These are phyloP conservation scores for Phytophthora uliginosa DNA, from an alignment of 352 stramenopile species.

Conservation along the genomic window DNA sequence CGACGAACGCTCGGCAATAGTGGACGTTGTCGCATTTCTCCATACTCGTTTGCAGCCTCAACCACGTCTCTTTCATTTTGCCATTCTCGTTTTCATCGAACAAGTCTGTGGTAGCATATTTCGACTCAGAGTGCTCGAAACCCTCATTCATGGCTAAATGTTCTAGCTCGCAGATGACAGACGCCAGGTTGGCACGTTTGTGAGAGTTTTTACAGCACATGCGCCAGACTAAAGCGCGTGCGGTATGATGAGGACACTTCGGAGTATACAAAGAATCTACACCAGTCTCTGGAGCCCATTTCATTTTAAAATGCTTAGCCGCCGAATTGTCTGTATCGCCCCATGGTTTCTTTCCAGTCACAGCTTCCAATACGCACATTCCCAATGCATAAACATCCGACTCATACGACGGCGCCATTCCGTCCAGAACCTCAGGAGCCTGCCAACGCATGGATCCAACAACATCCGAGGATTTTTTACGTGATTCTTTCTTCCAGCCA, in stretches of 20 bases:
- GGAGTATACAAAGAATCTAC: background rate
- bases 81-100: background rate
- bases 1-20: background rate
- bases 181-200: background rate
- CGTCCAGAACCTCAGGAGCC: slow-evolving; percentile 19
- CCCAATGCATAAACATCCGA: slow-evolving; percentile 1
- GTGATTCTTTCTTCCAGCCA: slow-evolving; percentile 2
- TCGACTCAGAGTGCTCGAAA: background rate
- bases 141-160: background rate
- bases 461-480: background rate
- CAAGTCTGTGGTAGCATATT: background rate
- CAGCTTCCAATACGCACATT: background rate
- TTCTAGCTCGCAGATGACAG: background rate
- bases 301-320: background rate
- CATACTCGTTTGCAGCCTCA: background rate
- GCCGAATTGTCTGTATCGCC: background rate
- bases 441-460: slow-evolving; percentile 13
- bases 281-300: background rate
- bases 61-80: background rate
- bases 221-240: background rate
- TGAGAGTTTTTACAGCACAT: background rate
- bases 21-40: background rate
- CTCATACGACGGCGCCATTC: background rate
- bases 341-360: background rate
- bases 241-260: background rate